Percentiles rank a stretch among this genome's conserved stretches.
These are phyloP conservation scores for Cordyceps fumosorosea DNA, from an alignment of 2,329 filamentous ascomycete genomes.

Conservation along the genomic window DNA sequence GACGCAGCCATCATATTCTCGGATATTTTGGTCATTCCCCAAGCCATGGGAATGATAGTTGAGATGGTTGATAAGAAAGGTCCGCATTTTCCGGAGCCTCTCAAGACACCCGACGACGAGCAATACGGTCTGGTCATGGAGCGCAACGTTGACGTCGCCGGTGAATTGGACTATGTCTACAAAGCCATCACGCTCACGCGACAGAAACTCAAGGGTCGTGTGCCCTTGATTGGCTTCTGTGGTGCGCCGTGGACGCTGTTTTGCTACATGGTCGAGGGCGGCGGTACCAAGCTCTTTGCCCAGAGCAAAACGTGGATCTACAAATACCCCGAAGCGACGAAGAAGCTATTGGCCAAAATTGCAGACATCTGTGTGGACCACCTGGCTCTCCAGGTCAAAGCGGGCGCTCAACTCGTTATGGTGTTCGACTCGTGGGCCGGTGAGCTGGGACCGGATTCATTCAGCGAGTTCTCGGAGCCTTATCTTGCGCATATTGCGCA, in stretches of 20 bases:
- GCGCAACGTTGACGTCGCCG: slow-evolving; percentile 73
- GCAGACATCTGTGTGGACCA: slow-evolving; percentile 93
- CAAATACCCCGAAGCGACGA: slow-evolving; percentile 73
- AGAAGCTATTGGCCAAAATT: slow-evolving; percentile 82
- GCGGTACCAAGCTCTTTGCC: slow-evolving; percentile 89
- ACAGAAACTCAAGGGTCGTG: slow-evolving; percentile 77
- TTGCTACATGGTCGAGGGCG: slow-evolving; percentile 99
- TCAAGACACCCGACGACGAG: slow-evolving; percentile 70
- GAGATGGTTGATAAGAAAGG: slow-evolving; percentile 98
- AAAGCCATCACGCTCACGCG: slow-evolving; percentile 88
- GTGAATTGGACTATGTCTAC: slow-evolving; percentile 90
- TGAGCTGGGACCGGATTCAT: slow-evolving; percentile 78
- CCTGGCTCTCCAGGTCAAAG: slow-evolving; percentile 82
- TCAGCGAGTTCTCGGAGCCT: slow-evolving; percentile 78
- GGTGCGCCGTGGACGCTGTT: slow-evolving; percentile 94
- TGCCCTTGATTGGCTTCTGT: slow-evolving; percentile 93
- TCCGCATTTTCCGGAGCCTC: slow-evolving; percentile 83
- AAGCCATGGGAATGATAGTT: slow-evolving; percentile 97
- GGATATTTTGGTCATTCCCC: slow-evolving; percentile 94
- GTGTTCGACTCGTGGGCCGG: slow-evolving; percentile 99
- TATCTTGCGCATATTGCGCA: slow-evolving; percentile 80
- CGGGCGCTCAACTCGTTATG: slow-evolving; percentile 88
- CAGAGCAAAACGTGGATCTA: slow-evolving; percentile 97
- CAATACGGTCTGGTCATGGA: slow-evolving; percentile 76
- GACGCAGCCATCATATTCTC: slow-evolving; percentile 99